phyloP scores from a whole-genome alignment of 768 basidiomycete species.

The Lepiota subincarnata region DNA sequence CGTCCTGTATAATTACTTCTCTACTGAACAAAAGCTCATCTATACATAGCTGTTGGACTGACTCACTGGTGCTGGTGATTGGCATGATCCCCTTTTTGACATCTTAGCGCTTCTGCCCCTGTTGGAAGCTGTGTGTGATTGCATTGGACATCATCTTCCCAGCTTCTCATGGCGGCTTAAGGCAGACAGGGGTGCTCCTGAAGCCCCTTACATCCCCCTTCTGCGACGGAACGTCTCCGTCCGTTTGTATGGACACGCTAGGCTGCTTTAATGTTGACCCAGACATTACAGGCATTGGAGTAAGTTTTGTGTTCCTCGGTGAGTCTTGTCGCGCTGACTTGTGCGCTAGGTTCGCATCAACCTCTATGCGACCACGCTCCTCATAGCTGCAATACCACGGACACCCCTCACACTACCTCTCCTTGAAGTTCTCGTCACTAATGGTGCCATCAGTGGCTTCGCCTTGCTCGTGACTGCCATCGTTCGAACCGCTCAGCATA shows the following conservation, averaged over 20 bases:
- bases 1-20: no score
- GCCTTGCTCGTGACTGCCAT: constrained; percentile 15
- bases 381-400: constrained; percentile 11
- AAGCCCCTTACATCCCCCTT: background rate
- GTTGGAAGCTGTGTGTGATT: no score
- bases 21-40: no score
- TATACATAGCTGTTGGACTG: no score
- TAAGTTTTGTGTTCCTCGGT: background rate
- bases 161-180: background rate
- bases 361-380: constrained; percentile 14
- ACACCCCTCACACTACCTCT: constrained; percentile 8
- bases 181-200: no score
- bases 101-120: no score
- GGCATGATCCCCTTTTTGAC: no score
- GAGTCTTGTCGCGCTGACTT: no score
- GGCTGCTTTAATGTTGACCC: background rate
- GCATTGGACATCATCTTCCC: no score
- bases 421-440: constrained; percentile 10
- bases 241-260: background rate
- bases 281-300: constrained; percentile 1
- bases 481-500: constrained; percentile 9
- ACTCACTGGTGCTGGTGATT: no score
- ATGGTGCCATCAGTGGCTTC: constrained; percentile 13
- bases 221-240: background rate
- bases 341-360: constrained; percentile 13